phyloP scores from a whole-genome alignment of 108 stramenopile genomes.

The Fistulifera pelliculosa region DNA sequence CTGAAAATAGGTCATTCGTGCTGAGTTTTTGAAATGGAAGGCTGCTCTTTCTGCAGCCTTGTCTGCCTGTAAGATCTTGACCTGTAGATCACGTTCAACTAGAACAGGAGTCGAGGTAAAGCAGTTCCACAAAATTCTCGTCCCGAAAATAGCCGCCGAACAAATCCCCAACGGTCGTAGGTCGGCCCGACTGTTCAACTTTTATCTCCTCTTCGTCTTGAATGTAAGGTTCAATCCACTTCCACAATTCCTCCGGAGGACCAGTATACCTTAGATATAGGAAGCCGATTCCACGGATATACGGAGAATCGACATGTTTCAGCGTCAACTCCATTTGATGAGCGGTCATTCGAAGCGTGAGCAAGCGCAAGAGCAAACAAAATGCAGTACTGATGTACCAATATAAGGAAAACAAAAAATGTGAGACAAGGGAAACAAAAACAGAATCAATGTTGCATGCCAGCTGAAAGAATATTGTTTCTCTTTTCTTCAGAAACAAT shows the following conservation, averaged over 20 bases:
- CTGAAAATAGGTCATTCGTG: slow-evolving; percentile 62
- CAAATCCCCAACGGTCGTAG: slow-evolving; percentile 66
- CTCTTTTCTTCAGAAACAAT: background rate
- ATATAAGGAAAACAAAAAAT: background rate
- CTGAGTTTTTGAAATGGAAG: slow-evolving; percentile 39
- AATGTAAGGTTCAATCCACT: slow-evolving; percentile 83
- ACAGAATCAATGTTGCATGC: too few species aligned
- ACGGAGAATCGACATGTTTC: slow-evolving; percentile 80
- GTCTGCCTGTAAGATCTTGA: slow-evolving; percentile 82
- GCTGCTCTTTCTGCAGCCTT: slow-evolving; percentile 78
- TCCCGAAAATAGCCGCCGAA: slow-evolving; percentile 55
- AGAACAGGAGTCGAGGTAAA: slow-evolving; percentile 89
- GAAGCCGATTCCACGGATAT: slow-evolving; percentile 91
- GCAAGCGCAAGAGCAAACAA: slow-evolving; percentile 87
- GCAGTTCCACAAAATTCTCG: slow-evolving; percentile 90
- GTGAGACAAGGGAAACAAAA: background rate
- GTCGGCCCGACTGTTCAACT: slow-evolving; percentile 17
- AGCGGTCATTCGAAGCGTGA: slow-evolving; percentile 84
- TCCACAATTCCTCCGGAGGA: slow-evolving; percentile 74
- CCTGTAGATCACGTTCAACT: slow-evolving; percentile 88
- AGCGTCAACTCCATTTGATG: slow-evolving; percentile 89
- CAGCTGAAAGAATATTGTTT: background rate
- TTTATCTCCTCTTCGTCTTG: slow-evolving; percentile 80
- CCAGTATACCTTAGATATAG: slow-evolving; percentile 91
- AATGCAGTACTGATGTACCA: slow-evolving; percentile 57